These are phyloP conservation scores for Spathaspora girioi DNA, from an alignment of 805 yeast genomes.

Conservation along the genomic window DNA sequence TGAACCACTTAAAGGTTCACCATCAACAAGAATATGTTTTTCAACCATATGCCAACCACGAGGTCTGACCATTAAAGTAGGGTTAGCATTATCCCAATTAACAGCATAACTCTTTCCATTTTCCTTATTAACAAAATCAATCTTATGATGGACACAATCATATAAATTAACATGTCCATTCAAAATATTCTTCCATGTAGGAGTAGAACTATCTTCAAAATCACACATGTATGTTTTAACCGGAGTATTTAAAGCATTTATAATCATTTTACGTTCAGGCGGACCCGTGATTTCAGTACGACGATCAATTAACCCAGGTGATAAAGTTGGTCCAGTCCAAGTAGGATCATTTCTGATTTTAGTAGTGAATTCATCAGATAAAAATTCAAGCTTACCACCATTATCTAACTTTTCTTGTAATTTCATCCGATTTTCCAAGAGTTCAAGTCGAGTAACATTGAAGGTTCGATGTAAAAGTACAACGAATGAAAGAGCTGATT, in stretches of 20 bases:
- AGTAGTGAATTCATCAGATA: conserved; percentile 52
- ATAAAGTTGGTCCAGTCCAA: conserved; percentile 74
- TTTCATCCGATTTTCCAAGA: conserved; percentile 58
- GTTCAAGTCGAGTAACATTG: conserved; percentile 54
- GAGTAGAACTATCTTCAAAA: conserved; percentile 80
- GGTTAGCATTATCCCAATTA: conserved; percentile 49
- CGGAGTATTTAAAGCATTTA: conserved; percentile 73
- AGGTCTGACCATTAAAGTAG: conserved; percentile 80
- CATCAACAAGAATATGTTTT: conserved; percentile 65
- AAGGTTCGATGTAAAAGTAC: conserved; percentile 72
- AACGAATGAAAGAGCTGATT: conserved; percentile 64
- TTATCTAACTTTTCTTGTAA: conserved; percentile 60
- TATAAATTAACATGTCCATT: conserved; percentile 78
- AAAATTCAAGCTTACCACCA: conserved; percentile 60
- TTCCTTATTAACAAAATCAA: conserved; percentile 41
- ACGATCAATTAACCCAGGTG: conserved; percentile 70
- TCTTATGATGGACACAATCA: conserved; percentile 63
- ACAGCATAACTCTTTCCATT: conserved; percentile 44
- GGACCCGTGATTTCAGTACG: conserved; percentile 85
- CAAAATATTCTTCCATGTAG: conserved; percentile 76
- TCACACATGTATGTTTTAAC: conserved; percentile 86
- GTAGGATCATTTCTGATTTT: conserved; percentile 66
- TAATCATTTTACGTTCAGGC: conserved; percentile 78
- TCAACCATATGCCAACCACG: conserved; percentile 87
- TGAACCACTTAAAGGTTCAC: conserved; percentile 74